Evolutionary conservation across 257 asterid species (phyloP).

Genomic region (Gentiana straminea): DNA sequence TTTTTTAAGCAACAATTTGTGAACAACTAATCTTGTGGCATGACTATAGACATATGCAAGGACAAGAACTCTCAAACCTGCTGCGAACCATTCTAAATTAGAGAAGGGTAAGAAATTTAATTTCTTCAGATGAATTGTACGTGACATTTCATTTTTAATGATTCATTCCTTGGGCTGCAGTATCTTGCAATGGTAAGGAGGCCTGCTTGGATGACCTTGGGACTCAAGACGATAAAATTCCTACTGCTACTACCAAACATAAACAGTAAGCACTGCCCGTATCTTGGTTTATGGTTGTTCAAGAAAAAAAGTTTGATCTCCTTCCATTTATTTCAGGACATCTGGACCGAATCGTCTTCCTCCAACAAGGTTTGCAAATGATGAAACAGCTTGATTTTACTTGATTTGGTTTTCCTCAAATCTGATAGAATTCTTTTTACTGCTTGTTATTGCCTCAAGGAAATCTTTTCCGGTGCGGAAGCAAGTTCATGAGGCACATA

Average conservation of each 20-base stretch:
- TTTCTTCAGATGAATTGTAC: not conserved
- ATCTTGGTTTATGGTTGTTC: constrained; percentile 1
- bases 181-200: constrained; percentile 25
- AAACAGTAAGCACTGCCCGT: constrained; percentile 5
- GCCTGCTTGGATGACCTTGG: constrained; percentile 22
- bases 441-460: constrained; percentile 37
- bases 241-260: constrained; percentile 36
- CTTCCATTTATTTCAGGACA: constrained; percentile 33
- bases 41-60: constrained; percentile 36
- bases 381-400: constrained; percentile 3
- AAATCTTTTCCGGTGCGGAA: constrained; percentile 54
- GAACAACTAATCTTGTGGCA: constrained; percentile 14
- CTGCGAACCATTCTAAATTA: constrained; percentile 22
- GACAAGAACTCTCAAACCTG: constrained; percentile 20
- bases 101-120: constrained; percentile 36
- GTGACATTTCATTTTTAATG: constrained; percentile 5
- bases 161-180: constrained; percentile 22
- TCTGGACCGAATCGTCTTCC: constrained; percentile 34
- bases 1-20: constrained; percentile 7
- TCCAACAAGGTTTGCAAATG: constrained; percentile 41
- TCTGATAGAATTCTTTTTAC: constrained; percentile 16
- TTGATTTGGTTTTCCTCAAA: constrained; percentile 15
- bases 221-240: constrained; percentile 27
- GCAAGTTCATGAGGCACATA: constrained; percentile 30
- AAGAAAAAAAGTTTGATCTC: constrained; percentile 1